Evolutionary conservation across 495 filamentous ascomycete genomes (phyloP).

Genomic region (Penicillium roqueforti): DNA sequence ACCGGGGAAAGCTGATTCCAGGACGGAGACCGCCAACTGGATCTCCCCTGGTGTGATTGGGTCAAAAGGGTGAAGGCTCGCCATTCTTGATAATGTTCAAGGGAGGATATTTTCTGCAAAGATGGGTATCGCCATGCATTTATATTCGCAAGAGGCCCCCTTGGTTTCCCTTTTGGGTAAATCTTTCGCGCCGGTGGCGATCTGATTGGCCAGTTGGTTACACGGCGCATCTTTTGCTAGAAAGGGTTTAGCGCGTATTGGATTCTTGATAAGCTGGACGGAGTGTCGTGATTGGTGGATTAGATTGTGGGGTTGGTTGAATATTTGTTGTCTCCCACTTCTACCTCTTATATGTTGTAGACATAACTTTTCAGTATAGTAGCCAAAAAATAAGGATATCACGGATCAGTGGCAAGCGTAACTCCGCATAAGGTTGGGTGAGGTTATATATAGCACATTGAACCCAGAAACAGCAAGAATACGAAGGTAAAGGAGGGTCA

Average conservation of each 20-base stretch:
- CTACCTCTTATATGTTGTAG: too few species aligned
- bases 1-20: constrained; percentile 38
- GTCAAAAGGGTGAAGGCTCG: constrained; percentile 41
- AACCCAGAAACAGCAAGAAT: neutral
- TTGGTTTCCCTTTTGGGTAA: constrained; percentile 15
- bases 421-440: too few species aligned
- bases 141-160: neutral
- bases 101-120: neutral
- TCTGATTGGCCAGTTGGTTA: constrained; percentile 13
- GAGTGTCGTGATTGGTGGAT: neutral
- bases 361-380: too few species aligned
- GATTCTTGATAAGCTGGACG: neutral
- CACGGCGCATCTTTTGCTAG: constrained; percentile 19
- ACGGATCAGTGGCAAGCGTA: too few species aligned
- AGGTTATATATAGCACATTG: neutral
- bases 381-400: too few species aligned
- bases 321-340: neutral
- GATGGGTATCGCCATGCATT: neutral
- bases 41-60: constrained; percentile 43
- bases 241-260: constrained; percentile 16
- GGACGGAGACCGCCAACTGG: constrained; percentile 34
- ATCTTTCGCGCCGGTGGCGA: constrained; percentile 16
- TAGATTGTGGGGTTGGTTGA: neutral
- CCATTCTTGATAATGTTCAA: constrained; percentile 14
- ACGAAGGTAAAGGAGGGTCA: neutral